A percentile compares a stretch with the other conserved stretches of the same genome.
Conservation (phyloP, 2,329 filamentous ascomycete genomes). For the Colletotrichum camelliae region DNA sequence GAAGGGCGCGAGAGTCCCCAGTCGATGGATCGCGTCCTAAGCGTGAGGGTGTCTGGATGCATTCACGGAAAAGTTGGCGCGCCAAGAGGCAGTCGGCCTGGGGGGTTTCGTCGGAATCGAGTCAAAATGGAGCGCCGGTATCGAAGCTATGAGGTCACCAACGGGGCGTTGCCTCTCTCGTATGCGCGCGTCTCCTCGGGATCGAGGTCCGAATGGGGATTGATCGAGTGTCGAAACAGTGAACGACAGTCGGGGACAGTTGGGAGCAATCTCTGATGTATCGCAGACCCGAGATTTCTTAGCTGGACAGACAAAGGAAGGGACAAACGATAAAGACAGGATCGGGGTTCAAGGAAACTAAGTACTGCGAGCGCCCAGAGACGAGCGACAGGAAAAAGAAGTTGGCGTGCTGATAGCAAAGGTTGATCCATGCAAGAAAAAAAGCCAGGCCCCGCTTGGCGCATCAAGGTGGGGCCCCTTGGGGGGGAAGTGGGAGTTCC, state of each 20-base stretch:
- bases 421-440: conserved; percentile 18
- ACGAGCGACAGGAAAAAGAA: conserved; percentile 10
- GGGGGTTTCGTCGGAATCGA: background rate
- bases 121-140: background rate
- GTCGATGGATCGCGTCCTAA: conserved; percentile 28
- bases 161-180: background rate
- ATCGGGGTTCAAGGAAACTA: conserved; percentile 18
- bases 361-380: conserved; percentile 4
- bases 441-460: conserved; percentile 17
- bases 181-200: background rate
- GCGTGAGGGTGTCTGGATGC: conserved; percentile 31
- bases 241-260: background rate
- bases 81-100: conserved; percentile 4
- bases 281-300: background rate
- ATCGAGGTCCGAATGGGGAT: background rate
- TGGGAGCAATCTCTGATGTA: background rate
- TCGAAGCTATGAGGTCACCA: conserved; percentile 12
- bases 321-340: background rate
- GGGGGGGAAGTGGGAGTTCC: background rate
- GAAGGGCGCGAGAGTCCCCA: conserved; percentile 27
- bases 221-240: background rate
- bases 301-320: background rate
- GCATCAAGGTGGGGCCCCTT: background rate
- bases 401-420: conserved; percentile 18
- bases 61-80: conserved; percentile 29